Evolutionary conservation across 169 alveolate genomes (phyloP), one percentile per base, ranked within the genome.

Genomic region (Hepatocystis sp.): DNA sequence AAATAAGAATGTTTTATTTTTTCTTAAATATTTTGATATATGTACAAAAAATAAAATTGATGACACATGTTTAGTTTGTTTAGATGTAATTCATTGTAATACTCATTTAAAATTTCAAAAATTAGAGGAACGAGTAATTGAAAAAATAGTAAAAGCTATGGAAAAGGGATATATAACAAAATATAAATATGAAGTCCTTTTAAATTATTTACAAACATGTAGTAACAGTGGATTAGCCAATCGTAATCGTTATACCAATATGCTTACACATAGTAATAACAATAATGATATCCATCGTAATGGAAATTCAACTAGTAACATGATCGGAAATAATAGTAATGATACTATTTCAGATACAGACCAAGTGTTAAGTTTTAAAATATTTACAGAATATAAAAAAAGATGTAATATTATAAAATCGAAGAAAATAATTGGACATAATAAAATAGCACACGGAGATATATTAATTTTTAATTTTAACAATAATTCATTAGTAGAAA

Each of bases 1-100:
- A 63, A 52, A 17, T 63, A 51, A 61, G 8, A 39, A 40, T 25
- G 58, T 49, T 2, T 51, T 81, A 32, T 40, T 81, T 36, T 49
- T 81, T 42, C 63, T 81, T 36, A 81, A 81, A 81, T 81, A 81
- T 49, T 81, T 81, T 81, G 89, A 81, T 34, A 81, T 81, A 5
- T 81, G 51, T 53, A 49, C 52, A 10, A 61, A 81, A 11, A 84
- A 81, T 49, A 40, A 51, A 1, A 81, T 81, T 21, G 56, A 40
- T 8, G 89, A 81, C 23, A 25, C 76, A 4, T 47, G 84, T 27
- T 44, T 81, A 13, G 25, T 81, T 1, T 81, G 89, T 15, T 28
- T 81, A 32, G 89, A 81, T 46, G 4, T 81, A 1, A 25, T 81
- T 4, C 53, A 63, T 21, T 81, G 89, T 42, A 53, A 81, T 47